Evolutionary conservation across 1,284 basidiomycete species (phyloP).

Genomic region (Ceratobasidium sp.): DNA sequence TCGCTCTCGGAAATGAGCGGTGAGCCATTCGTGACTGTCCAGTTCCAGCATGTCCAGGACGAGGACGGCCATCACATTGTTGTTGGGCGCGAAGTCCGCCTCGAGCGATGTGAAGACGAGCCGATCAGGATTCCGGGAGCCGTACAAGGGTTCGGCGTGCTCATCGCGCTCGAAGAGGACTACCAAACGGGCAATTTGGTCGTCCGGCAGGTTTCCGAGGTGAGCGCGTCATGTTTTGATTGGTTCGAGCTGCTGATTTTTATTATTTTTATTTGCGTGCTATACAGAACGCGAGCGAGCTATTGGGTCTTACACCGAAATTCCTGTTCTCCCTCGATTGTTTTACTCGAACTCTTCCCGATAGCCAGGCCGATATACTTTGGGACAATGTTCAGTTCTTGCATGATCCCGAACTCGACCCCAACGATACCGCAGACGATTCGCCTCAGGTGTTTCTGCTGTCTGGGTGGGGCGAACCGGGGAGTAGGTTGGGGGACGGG

Average conservation of each 20-base stretch:
- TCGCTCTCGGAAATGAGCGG: slow-evolving; percentile 17
- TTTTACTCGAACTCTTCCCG: slow-evolving; percentile 78
- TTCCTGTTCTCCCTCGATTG: slow-evolving; percentile 82
- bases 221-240: slow-evolving; percentile 53
- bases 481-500: slow-evolving; percentile 57
- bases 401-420: slow-evolving; percentile 61
- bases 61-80: slow-evolving; percentile 80
- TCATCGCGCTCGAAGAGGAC: slow-evolving; percentile 79
- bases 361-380: slow-evolving; percentile 75
- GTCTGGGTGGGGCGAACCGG: slow-evolving; percentile 75
- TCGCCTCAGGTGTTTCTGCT: slow-evolving; percentile 77
- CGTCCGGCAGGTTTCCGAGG: slow-evolving; percentile 87
- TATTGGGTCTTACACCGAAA: slow-evolving; percentile 79
- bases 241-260: slow-evolving; percentile 44
- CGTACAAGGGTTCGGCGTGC: slow-evolving; percentile 86
- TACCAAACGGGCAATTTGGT: slow-evolving; percentile 67
- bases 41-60: slow-evolving; percentile 76
- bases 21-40: slow-evolving; percentile 63
- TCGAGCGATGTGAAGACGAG: slow-evolving; percentile 85
- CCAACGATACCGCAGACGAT: slow-evolving; percentile 52
- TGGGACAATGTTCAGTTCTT: slow-evolving; percentile 84
- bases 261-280: slow-evolving; percentile 25
- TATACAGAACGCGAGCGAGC: slow-evolving; percentile 68
- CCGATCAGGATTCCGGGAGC: slow-evolving; percentile 88
- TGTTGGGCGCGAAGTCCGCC: slow-evolving; percentile 74